Base-by-base conservation (phyloP, 2,329 filamentous ascomycete genomes). In the Coniochaeta pulveracea region DNA sequence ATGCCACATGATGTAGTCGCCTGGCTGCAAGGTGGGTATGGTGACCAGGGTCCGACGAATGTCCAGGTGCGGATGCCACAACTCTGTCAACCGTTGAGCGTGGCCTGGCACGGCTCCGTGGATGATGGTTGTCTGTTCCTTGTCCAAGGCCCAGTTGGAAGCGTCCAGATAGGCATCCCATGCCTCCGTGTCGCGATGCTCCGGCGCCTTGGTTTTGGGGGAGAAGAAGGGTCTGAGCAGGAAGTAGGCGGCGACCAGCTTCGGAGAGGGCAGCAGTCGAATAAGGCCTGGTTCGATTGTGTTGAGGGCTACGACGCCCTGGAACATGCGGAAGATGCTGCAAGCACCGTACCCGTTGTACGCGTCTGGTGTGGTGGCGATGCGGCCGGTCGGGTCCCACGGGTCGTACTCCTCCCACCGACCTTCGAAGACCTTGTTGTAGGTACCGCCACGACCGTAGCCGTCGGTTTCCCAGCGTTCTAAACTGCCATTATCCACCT, bases 401-500 rank as follows among this genome's bases (percentile, higher is more conserved):
- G 67, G 66, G 43, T 72, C 66, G 41, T 72, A 67, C 5, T 62
- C 57, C 44, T 73, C 69, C 68, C 68, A 73, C 33, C 59, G 51
- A 17, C 69, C 69, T 34, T 56, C 55, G 47, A 72, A 73, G 21
- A 74, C 60, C 34, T 60, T 52, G 30, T 66, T 60, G 49, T 74
- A 74, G 2, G 68, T 68, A 17, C 67, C 68, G n/a, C 58, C 61
- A 11, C 68, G 68, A 14, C 72, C 63, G 43, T 83, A 84, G 5
- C 79, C 79, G 38, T 73, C 30, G 7, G 30, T 19, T 11, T 33
- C 30, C 30, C 30, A 33, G 9, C 30, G 30, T 11, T 33, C 30
- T 3, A 33, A 11, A 12, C 30, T 33, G 30, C 80, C 79, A 33
- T 80, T 79, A 47, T 84, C 79, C 3, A 80, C 63, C 51, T 84